Evolutionary conservation across 768 basidiomycete species (phyloP), one percentile per base, ranked within the genome.

Genomic region (Lyophyllum semitale): DNA sequence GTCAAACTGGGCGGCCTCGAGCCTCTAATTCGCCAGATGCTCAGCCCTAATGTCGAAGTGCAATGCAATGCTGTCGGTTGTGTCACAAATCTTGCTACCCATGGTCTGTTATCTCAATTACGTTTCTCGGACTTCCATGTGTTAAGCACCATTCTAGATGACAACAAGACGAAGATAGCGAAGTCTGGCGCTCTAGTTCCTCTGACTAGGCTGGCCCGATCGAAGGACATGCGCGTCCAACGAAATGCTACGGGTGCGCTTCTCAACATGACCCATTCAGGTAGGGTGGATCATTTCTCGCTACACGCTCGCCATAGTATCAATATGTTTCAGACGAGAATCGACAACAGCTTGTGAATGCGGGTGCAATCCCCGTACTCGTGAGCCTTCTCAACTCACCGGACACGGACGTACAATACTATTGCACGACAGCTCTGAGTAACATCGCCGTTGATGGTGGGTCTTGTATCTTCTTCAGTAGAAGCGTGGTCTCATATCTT

Each of bases 1-100:
- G 97, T 99, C 63, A 93, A 95, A 72, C 84, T 99, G 29, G 96
- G 96, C 45, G 97, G 97, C 51, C 84, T 99, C 41, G 97, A 99
- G 70, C 97, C 96, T 45, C 81, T 99, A 63, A 98, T 99, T 64
- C 87, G 95, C 53, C 97, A 99, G 72, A 99, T 99, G 97, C 85
- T 98, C 51, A 94, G 91, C 62, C 95, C 95, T 2, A 99, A 98
- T 66, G 96, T 98, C 38, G 97, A 99, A 69, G 97, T 99, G 2
- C 97, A 98, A 72, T 99, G 97, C 77, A 99, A 99, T 68, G 97
- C 97, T 26, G 97, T 99, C 23, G 97, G 97, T 30, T 99, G 97
- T 68, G 94, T 99, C 48, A 99, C 97, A 17, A 99, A 99, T 70
- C 82, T 99, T 41, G 97, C 97, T 13, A 99, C 96, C 1, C 96